Base-by-base conservation (phyloP, 1,139 yeast species). In the Eremothecium sinecaudum region DNA sequence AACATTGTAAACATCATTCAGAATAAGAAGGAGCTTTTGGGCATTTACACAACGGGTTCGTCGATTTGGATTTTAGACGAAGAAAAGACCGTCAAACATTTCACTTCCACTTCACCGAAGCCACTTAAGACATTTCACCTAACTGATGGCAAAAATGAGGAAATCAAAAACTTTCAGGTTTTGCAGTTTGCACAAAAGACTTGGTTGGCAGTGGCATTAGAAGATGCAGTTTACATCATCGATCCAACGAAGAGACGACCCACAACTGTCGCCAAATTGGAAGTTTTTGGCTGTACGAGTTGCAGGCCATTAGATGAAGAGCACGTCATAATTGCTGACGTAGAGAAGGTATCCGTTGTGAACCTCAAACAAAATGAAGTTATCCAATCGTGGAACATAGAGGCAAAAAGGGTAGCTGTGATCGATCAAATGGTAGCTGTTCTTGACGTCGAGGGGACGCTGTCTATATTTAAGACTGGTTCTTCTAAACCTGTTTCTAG, bases 161-260 rank as follows among this genome's bases (percentile, higher is more conserved):
- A 45, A 5, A 46, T 55, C 10, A 40, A 39, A 4, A 33, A 44
- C 17, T 55, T 56, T 33, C 51, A 52, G 35, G 41, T 51, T 3
- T 36, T 53, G 23, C 36, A 43, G 17, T 39, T 40, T 17, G 40
- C 40, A 25, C 44, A 36, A 2, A 38, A 29, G 11, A 24, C 28
- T n/a, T 22, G 31, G 5, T 40, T 44, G 24, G 43, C 50, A 24
- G 34, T 41, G 9, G 32, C 45, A 11, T 44, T 56, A 5, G 51
- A 50, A 29, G 38, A 46, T 4, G 31, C 34, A n/a, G 42, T 55
- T 8, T 51, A 50, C 38, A 40, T 57, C 8, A 38, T 56, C 12
- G 59, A 57, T 33, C 59, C 59, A 19, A 44, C 48, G 14, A 53
- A 55, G 37, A 56, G 58, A 37, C 52, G 56, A 37, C 59, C 59